Conservation (phyloP, 345 rosid genomes). For the Limnanthes douglasii region DNA sequence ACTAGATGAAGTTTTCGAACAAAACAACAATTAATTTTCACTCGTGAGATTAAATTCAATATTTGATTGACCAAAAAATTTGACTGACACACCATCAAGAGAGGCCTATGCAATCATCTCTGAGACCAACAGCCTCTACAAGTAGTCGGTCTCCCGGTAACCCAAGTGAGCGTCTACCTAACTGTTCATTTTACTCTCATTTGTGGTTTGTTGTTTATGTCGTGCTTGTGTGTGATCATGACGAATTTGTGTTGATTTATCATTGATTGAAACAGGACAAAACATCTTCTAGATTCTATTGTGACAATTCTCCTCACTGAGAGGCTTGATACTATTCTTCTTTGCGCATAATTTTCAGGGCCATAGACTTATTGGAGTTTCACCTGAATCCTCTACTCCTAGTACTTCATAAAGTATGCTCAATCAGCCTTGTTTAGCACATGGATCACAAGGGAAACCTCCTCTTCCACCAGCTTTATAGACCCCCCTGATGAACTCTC, state of each 20-base stretch:
- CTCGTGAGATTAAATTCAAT: no score
- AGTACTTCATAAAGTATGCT: slow-evolving; percentile 39
- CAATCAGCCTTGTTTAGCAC: slow-evolving; percentile 75
- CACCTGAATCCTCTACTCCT: slow-evolving; percentile 39
- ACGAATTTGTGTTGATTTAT: not conserved
- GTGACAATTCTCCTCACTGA: no score
- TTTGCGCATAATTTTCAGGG: slow-evolving; percentile 55
- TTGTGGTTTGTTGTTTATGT: not conserved
- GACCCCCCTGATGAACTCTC: slow-evolving; percentile 47
- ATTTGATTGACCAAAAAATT: no score
- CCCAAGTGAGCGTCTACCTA: slow-evolving; percentile 37
- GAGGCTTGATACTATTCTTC: no score
- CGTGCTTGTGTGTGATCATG: not conserved
- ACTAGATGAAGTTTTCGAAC: no score
- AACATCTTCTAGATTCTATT: no score
- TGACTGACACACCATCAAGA: slow-evolving; percentile 66
- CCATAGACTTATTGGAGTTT: slow-evolving; percentile 44
- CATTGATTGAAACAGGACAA: no score
- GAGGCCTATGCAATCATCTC: slow-evolving; percentile 58
- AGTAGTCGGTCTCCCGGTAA: slow-evolving; percentile 31
- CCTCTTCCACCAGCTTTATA: slow-evolving; percentile 62
- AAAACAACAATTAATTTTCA: no score
- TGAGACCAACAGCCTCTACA: slow-evolving; percentile 43
- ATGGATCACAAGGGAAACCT: slow-evolving; percentile 71
- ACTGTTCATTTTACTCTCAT: not conserved